These are phyloP conservation scores for Penicillium hordei DNA, from an alignment of 2,329 filamentous ascomycete genomes.

Conservation along the genomic window DNA sequence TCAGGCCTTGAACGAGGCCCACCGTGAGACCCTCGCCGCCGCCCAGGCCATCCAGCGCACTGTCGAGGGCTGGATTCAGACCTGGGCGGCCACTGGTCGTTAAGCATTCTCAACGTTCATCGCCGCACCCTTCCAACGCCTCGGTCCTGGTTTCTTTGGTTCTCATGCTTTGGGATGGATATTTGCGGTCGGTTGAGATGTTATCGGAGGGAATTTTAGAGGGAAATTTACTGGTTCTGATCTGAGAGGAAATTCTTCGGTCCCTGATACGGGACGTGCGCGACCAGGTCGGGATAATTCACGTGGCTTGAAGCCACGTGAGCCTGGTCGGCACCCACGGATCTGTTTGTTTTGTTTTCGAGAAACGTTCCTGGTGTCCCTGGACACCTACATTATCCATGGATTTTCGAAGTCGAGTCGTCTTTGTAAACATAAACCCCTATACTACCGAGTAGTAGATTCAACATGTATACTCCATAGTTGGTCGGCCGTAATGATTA, in stretches of 20 bases:
- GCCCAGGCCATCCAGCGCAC: slow-evolving; percentile 17
- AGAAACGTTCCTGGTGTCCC: not conserved
- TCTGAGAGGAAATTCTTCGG: not conserved
- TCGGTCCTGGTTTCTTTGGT: not conserved
- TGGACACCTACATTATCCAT: not conserved
- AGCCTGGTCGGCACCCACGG: not conserved
- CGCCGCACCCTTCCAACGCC: not conserved
- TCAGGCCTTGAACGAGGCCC: slow-evolving; percentile 41
- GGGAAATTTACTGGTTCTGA: not conserved
- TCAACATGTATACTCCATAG: not conserved
- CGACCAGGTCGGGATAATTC: not conserved
- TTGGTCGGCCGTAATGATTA: not conserved
- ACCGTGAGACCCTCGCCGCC: slow-evolving; percentile 7
- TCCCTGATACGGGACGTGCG: not conserved
- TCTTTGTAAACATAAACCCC: not conserved
- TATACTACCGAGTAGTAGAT: not conserved
- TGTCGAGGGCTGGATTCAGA: slow-evolving; percentile 24
- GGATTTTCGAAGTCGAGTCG: not conserved
- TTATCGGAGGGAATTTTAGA: not conserved
- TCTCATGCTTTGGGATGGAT: not conserved
- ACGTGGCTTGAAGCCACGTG: not conserved
- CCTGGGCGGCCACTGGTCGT: slow-evolving; percentile 16
- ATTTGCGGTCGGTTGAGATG: not conserved
- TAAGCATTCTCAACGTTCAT: not conserved
- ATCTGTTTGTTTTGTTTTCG: not conserved